Percentiles rank a stretch among this genome's conserved stretches.
These are phyloP conservation scores for Mucor saturninus DNA, from an alignment of 371 early-diverging fungal species.

Conservation along the genomic window DNA sequence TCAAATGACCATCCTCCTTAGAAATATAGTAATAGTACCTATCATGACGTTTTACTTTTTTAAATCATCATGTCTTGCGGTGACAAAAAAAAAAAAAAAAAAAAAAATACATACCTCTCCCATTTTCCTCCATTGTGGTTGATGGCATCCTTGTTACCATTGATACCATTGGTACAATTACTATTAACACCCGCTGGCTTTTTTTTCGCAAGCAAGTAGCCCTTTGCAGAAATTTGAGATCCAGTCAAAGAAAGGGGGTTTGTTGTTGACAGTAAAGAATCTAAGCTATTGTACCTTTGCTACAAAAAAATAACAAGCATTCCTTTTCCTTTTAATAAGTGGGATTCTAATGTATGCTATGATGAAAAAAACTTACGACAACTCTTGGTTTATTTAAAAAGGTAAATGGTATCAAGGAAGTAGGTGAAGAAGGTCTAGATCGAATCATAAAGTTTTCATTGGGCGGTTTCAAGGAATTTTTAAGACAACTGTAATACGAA, in stretches of 20 bases:
- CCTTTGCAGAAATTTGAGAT: constrained; percentile 21
- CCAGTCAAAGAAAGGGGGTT: constrained; percentile 8
- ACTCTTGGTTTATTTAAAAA: constrained; percentile 32
- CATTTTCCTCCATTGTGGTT: constrained; percentile 23
- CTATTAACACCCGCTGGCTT: constrained; percentile 8
- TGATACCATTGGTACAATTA: constrained; percentile 11
- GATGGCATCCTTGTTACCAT: constrained; percentile 3
- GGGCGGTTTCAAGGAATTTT: constrained; percentile 16
- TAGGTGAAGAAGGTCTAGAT: constrained; percentile 23
- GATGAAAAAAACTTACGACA: constrained; percentile 18
- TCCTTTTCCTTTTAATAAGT: background rate
- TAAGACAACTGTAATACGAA: constrained; percentile 30
- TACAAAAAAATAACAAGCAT: background rate
- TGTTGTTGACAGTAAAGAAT: constrained; percentile 25
- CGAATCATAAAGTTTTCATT: constrained; percentile 11
- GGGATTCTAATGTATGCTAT: background rate
- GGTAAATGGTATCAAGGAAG: constrained; percentile 25
- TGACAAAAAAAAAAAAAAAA: no score
- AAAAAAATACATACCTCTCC: constrained; percentile 34
- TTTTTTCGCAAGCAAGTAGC: constrained; percentile 30
- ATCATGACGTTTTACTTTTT: background rate
- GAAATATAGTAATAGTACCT: constrained; percentile 34
- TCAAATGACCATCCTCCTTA: constrained; percentile 32
- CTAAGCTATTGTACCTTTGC: constrained; percentile 35
- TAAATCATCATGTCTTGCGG: background rate